Evolutionary conservation across 192 early-diverging fungal species (phyloP), one percentile per base, ranked within the genome.

Genomic region (Mortierella hygrophila): DNA sequence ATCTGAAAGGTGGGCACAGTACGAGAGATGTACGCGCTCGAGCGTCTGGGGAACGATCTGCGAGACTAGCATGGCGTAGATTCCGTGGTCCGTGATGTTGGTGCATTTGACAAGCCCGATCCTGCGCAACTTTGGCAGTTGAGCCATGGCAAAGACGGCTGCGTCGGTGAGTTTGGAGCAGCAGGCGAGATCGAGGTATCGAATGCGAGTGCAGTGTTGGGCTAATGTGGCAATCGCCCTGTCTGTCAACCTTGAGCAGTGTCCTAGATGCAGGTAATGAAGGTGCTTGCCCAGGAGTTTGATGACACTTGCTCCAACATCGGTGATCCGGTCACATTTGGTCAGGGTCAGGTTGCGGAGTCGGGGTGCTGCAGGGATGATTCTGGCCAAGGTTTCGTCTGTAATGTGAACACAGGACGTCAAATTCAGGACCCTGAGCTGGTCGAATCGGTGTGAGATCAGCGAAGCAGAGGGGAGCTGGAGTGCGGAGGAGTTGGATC

Each of bases 31-130:
- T 0, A 93, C 91, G 13, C 92, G 82, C 72, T 93, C 92, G 6
- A 93, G 70, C 3, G 90, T 89, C 68, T 88, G 82, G 0, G 88
- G 75, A 1, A 91, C 85, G 6, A 88, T 76, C 16, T 84, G 80
- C 16, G 88, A 82, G 52, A 90, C 88, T 26, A 89, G 76, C 70
- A 93, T 82, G 10, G 90, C 89, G 37, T 88, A 82, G 42, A 93
- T 91, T 3, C 89, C 87, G 47, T 85, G 78, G 71, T 93, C 91
- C 5, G 92, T 92, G 38, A 93, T 90, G 26, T 92, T 90, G n/a
- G 81, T 79, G 81, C 92, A 93, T 75, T 93, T 93, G 42, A 93
- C 92, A 15, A 93, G 70, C 13, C 92, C 92, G 42, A 93, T 92
- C n/a, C 92, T 85, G 32, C 89, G 85, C 41, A 93, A 63, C 73